These are phyloP conservation scores for Iris macrosiphon DNA, from an alignment of 106 monocot species.

Conservation along the genomic window DNA sequence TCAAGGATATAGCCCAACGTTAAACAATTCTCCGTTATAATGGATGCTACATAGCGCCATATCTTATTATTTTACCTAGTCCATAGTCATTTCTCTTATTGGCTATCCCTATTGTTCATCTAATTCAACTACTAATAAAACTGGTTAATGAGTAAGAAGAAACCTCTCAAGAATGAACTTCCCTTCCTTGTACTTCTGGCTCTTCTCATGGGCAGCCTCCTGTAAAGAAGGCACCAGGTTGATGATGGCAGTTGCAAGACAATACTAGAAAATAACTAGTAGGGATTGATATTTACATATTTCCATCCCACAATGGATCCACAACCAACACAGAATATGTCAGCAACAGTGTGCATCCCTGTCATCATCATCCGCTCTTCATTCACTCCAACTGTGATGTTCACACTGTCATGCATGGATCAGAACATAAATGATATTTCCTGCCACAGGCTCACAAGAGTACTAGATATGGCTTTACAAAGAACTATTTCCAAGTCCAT, in stretches of 20 bases:
- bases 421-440: neutral
- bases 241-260: no score
- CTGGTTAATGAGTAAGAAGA: no score
- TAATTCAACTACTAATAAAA: neutral
- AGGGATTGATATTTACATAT: constrained; percentile 61
- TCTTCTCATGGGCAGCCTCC: constrained; percentile 71
- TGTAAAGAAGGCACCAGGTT: constrained; percentile 35
- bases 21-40: neutral
- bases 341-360: constrained; percentile 78
- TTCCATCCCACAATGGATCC: constrained; percentile 85
- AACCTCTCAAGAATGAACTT: constrained; percentile 87
- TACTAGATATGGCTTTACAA: no score
- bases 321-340: constrained; percentile 77
- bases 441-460: no score
- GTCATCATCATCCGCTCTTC: constrained; percentile 77
- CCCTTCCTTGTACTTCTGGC: constrained; percentile 90
- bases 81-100: no score
- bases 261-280: no score
- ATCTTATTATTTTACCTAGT: neutral
- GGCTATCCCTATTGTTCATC: no score
- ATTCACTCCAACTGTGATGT: constrained; percentile 37
- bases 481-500: no score
- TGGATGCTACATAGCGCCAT: neutral
- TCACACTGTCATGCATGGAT: constrained; percentile 37
- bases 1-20: constrained; percentile 5